These are phyloP conservation scores for Tetrastigma voinierianum DNA, from an alignment of 164 flowering plant genomes.

Conservation along the genomic window DNA sequence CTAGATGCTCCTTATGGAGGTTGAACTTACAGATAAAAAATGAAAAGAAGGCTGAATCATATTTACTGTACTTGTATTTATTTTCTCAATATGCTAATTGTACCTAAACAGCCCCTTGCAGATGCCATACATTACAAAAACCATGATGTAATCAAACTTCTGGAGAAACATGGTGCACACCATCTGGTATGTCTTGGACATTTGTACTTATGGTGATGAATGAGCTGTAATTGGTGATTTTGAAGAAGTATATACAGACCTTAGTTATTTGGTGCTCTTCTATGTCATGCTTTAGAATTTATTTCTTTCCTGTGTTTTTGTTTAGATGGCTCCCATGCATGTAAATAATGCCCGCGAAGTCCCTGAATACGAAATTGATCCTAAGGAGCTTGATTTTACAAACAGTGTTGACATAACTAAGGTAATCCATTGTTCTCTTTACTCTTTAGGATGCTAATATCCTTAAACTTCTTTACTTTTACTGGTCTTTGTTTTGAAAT, in stretches of 20 bases:
- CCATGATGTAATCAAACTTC: constrained; percentile 68
- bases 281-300: neutral
- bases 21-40: no score
- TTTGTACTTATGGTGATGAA: neutral
- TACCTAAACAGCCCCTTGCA: constrained; percentile 80
- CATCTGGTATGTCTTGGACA: constrained; percentile 53
- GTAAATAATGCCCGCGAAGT: constrained; percentile 78
- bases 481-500: neutral
- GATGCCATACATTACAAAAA: constrained; percentile 91
- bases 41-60: no score
- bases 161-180: constrained; percentile 93
- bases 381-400: constrained; percentile 78
- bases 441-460: neutral
- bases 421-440: constrained; percentile 37
- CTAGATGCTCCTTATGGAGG: no score
- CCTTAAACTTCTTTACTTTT: neutral
- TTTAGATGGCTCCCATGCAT: constrained; percentile 87
- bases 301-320: constrained; percentile 5
- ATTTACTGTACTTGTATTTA: neutral
- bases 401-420: constrained; percentile 71
- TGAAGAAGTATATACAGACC: neutral
- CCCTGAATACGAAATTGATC: constrained; percentile 94
- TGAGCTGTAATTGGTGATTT: neutral
- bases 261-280: constrained; percentile 1
- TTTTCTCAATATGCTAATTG: constrained; percentile 6